Evolutionary conservation across 2,329 filamentous ascomycete genomes (phyloP), one percentile per base, ranked within the genome.

Genomic region (Colletotrichum lindemuthianum): DNA sequence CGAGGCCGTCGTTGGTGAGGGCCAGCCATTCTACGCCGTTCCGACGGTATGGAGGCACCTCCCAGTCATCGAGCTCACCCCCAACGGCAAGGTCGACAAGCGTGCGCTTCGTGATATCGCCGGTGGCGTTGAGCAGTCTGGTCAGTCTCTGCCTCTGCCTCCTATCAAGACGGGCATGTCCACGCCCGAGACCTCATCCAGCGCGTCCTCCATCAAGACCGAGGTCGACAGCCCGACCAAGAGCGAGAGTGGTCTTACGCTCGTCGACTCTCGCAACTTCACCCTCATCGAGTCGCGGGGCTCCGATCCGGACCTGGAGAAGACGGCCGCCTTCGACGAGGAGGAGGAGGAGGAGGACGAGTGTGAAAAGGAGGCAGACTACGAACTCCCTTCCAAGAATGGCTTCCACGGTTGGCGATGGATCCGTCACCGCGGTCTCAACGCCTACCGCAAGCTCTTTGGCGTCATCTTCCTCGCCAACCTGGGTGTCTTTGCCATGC

Each of bases 71-170:
- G 83, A 84, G 0, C 75, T 84, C 32, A 87, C 85, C 0, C 68
- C 77, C 2, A 87, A 88, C 64, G 86, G 86, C 48, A 88, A 88
- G 72, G 79, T 86, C 47, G 81, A 88, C 72, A 86, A 85, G 75
- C 75, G 73, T 24, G 72, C 74, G 6, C 78, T 88, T 4, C 73
- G 71, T 8, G 69, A 71, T 9, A 68, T 81, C 34, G 77, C 75
- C 33, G 48, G 41, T 34, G 59, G 24, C 16, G 34, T 37, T 2
- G 11, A 16, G 36, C 11, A 36, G 5, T 8, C 12, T 15, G 8
- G n/a, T 11, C 5, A 34, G 6, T 34, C 34, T 10, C 24, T 16
- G 13, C 39, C 57, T 3, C 45, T 50, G 11, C 16, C 57, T 1
- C 56, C 56, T 16, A 57, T 53, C 16, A 15, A 12, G n/a, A 48